Base-by-base conservation (phyloP, 2,329 filamentous ascomycete species). In the Ceratocystis smalleyi region DNA sequence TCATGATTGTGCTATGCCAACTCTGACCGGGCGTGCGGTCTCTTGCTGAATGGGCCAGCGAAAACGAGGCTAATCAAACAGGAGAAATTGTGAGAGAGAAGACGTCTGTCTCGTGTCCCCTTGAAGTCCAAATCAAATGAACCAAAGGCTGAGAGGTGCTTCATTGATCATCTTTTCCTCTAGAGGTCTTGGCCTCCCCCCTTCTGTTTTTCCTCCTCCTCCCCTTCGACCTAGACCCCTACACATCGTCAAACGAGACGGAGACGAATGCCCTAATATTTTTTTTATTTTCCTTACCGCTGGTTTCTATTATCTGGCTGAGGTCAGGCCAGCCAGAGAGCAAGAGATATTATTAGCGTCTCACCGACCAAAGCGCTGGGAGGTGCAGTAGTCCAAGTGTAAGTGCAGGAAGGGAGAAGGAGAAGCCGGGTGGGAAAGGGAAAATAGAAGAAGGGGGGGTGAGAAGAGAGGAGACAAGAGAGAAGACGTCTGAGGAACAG, bases 291-390 rank as follows among this genome's bases (percentile, higher is more conserved):
- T 15, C 47, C 27, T 32, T 55, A 55, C 51, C 51, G 51, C 22
- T 55, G 51, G 51, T 55, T 55, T 59, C 12, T 32, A 17, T 55
- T 27, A 1, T 24, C 51, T 15, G 15, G 51, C 27, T 7, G 5
- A 40, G 10, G 35, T 40, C 35, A 40, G 35, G 35, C 35, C 35
- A 40, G 35, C 10, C 35, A 40, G 10, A 40, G 10, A 15, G 35
- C 35, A n/a, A 55, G 51, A 55, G 10, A 55, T 55, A 55, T 55
- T 55, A 55, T 55, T 55, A 55, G 51, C 51, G 51, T 55, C 51
- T 55, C 51, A 55, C 30, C 27, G 27, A 55, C 22, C 51, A 55
- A 55, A 32, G 24, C 22, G 27, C 51, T 30, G 51, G 51, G 27
- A 55, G 27, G 27, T 55, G 51, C 47, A 27, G n/a, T 19, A 54